Evolutionary conservation across 768 basidiomycete genomes (phyloP).

Genomic region (Kwoniella bestiolae): DNA sequence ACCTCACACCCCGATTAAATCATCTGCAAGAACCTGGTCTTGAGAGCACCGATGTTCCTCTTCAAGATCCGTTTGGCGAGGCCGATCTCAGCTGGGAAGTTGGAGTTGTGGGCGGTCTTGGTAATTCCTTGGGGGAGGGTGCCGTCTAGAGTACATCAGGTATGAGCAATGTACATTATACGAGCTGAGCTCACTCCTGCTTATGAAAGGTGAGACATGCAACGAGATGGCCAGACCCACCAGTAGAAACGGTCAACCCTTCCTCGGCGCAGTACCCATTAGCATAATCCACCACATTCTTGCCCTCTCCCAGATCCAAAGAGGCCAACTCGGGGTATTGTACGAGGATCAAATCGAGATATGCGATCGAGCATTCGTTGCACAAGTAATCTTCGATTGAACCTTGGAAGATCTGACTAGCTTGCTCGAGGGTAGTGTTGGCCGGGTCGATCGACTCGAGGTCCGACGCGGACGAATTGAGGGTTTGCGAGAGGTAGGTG

Average conservation of each 20-base stretch:
- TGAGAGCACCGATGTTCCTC: conserved; percentile 7
- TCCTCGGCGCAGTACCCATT: background rate
- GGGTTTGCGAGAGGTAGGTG: conserved; percentile 18
- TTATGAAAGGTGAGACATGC: too few relatives aligned
- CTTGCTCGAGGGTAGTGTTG: conserved; percentile 41
- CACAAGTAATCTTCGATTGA: conserved; percentile 46
- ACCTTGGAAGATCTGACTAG: conserved; percentile 14
- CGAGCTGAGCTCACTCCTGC: too few relatives aligned
- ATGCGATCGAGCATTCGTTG: conserved; percentile 49
- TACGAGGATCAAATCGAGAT: conserved; percentile 43
- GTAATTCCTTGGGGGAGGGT: conserved; percentile 1
- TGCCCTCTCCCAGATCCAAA: background rate
- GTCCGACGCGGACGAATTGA: conserved; percentile 33
- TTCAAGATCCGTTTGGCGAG: background rate
- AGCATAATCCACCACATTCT: background rate
- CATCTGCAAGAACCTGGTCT: background rate
- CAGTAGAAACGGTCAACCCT: background rate
- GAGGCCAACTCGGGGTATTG: conserved; percentile 30
- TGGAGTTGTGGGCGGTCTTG: background rate
- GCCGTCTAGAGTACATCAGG: background rate
- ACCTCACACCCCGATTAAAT: background rate
- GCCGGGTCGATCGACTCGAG: conserved; percentile 51
- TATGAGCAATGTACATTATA: too few relatives aligned
- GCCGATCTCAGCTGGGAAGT: background rate
- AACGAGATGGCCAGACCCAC: too few relatives aligned